Evolutionary conservation across 2,329 filamentous ascomycete genomes (phyloP).

Genomic region (Penicillium aurantiogriseum): DNA sequence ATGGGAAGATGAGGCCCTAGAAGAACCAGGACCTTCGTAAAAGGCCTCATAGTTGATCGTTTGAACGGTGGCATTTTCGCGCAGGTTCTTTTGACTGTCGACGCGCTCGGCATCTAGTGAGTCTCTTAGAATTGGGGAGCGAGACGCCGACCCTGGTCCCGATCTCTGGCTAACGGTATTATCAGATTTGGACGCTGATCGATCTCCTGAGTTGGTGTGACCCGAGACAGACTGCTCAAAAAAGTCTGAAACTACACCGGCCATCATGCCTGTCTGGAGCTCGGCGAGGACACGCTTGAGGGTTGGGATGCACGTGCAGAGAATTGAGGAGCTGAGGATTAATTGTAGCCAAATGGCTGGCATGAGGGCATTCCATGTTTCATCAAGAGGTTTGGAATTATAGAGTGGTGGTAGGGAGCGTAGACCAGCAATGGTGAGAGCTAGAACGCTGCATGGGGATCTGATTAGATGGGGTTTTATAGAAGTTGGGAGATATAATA

Average conservation of each 20-base stretch:
- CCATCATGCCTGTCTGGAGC: conserved; percentile 17
- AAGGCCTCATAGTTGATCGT: conserved; percentile 6
- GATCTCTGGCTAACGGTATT: conserved; percentile 1
- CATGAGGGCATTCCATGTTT: conserved; percentile 11
- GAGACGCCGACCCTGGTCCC: not conserved
- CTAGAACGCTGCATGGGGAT: conserved; percentile 6
- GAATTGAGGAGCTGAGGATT: conserved; percentile 7
- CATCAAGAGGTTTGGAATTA: not conserved
- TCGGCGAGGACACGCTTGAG: conserved; percentile 11
- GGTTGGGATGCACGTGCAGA: conserved; percentile 14
- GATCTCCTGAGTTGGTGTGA: not conserved
- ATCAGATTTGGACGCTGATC: not conserved
- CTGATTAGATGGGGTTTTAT: not conserved
- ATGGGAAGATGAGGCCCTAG: not conserved
- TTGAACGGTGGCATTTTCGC: not conserved
- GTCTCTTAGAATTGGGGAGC: not conserved
- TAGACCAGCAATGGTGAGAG: conserved; percentile 9
- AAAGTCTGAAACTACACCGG: conserved; percentile 7
- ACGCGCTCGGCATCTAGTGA: not conserved
- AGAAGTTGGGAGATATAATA: not conserved
- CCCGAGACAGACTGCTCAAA: conserved; percentile 11
- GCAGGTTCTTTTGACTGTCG: not conserved
- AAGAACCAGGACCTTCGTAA: not conserved
- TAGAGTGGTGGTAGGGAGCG: conserved; percentile 4
- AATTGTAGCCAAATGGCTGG: conserved; percentile 13